A percentile compares a stretch with the other conserved stretches of the same genome.
phyloP scores from a whole-genome alignment of 2,329 filamentous ascomycete species.

The Penicillium sp. region DNA sequence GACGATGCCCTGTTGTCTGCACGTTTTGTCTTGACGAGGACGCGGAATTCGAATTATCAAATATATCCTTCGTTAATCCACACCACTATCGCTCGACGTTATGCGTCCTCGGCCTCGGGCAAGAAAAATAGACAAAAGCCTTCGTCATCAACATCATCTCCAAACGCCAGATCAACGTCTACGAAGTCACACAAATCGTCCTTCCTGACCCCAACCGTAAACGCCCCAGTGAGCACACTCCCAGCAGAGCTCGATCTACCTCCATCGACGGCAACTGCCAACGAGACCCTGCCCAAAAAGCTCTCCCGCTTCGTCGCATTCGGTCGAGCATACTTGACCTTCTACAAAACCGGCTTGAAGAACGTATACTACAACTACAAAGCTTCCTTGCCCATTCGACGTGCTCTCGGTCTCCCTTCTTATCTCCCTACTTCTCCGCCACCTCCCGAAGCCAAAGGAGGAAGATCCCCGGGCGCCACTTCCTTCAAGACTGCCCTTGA shows the following conservation, averaged over 20 bases:
- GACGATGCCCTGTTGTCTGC: not conserved
- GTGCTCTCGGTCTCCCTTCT: conserved; percentile 26
- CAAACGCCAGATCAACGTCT: not conserved
- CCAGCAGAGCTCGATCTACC: conserved; percentile 67
- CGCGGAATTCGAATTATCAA: not conserved
- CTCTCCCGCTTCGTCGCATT: conserved; percentile 26
- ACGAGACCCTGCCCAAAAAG: conserved; percentile 19
- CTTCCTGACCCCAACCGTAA: conserved; percentile 43
- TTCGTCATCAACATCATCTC: not conserved
- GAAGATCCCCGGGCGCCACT: not conserved
- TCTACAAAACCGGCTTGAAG: conserved; percentile 84
- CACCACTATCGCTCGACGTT: not conserved
- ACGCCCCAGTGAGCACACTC: conserved; percentile 69
- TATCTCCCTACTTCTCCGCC: conserved; percentile 34
- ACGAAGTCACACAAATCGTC: not conserved
- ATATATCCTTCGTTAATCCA: not conserved
- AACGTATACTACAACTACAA: conserved; percentile 66
- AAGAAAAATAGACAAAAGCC: not conserved
- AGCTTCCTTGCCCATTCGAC: conserved; percentile 29
- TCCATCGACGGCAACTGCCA: conserved; percentile 33
- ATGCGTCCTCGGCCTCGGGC: not conserved
- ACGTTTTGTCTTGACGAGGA: not conserved
- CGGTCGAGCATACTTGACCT: conserved; percentile 72
- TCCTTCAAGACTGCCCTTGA: conserved; percentile 17
- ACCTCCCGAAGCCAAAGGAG: conserved; percentile 1